Evolutionary conservation across 306 rosid species (phyloP), one percentile per base, ranked within the genome.

Genomic region (Senna tora): DNA sequence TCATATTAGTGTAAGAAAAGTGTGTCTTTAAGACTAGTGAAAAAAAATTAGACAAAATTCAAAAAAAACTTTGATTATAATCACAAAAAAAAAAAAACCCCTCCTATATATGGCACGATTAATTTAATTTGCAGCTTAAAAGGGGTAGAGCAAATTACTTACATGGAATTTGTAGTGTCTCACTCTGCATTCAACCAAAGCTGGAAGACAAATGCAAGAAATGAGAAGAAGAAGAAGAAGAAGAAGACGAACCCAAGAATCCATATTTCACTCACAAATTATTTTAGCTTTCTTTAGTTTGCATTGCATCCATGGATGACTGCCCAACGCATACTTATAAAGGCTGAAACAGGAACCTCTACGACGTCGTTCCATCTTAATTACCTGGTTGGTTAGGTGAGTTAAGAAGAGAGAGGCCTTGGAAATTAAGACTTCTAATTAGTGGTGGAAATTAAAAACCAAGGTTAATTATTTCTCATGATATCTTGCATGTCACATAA

Each of bases 161-260:
- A 93, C 98, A 77, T 91, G 80, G 51, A 93, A 93, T 76, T 80
- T 89, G 91, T 83, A 93, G 58, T 86, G 84, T 4, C 97, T 87
- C 19, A 91, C 84, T 65, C 72, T 86, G 85, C 94, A 89, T 45
- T 93, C 86, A 7, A 93, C 89, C 75, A 89, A 75, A 78, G 80
- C 87, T 25, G 97, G 97, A 47, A 82, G 97, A 47, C 80, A 67
- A 83, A 91, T 63, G 80, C 86, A 89, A 32, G 76, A 77, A 63
- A 83, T 53, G 9, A 91, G 79, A 70, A 91, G 68, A 19, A 89
- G 39, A 14, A 80, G 6, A 30, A 91, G 79, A 70, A 91, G 68
- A 19, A 89, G 39, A 14, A 80, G 6, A 30, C 80, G 74, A 83
- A 83, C 46, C 84, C 83, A 67, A 41, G 57, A 84, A 43, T 17